Conservation (phyloP, 108 stramenopile genomes). For the Skeletonema potamos region DNA sequence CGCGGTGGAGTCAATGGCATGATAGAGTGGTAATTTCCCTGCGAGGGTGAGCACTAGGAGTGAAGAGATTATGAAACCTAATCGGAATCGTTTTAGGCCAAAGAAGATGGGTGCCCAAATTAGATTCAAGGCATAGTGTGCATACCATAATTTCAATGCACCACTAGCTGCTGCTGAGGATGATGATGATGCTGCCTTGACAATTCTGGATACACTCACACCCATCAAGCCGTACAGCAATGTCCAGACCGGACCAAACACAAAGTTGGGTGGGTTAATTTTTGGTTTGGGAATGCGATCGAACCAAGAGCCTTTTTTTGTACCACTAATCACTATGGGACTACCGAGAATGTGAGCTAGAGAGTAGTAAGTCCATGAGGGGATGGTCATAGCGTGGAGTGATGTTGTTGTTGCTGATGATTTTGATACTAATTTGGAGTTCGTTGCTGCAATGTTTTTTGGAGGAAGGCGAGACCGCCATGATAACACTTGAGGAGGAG, state of each 20-base stretch:
- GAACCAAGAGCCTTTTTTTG: slow-evolving; percentile 50
- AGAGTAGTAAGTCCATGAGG: slow-evolving; percentile 30
- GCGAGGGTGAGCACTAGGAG: slow-evolving; percentile 44
- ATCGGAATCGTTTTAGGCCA: slow-evolving; percentile 47
- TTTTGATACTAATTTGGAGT: not conserved
- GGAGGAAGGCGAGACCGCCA: not conserved
- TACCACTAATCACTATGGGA: slow-evolving; percentile 53
- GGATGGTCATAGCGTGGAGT: not conserved
- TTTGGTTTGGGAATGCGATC: slow-evolving; percentile 49
- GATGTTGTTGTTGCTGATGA: not conserved
- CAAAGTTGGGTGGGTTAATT: slow-evolving; percentile 61
- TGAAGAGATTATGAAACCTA: slow-evolving; percentile 46
- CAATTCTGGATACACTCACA: slow-evolving; percentile 42
- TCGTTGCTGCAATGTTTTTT: not conserved
- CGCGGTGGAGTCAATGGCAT: slow-evolving; percentile 26
- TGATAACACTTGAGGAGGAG: too few relatives aligned
- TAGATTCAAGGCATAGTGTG: slow-evolving; percentile 58
- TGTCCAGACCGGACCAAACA: slow-evolving; percentile 75
- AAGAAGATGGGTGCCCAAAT: slow-evolving; percentile 74
- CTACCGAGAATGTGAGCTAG: slow-evolving; percentile 51
- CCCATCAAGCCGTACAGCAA: slow-evolving; percentile 64
- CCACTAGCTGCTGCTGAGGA: too few relatives aligned
- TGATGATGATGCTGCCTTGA: not conserved
- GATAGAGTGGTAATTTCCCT: slow-evolving; percentile 38
- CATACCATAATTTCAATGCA: slow-evolving; percentile 32